phyloP scores from a whole-genome alignment of 805 yeast species.

The Isabelozyma pseudorhagii region DNA sequence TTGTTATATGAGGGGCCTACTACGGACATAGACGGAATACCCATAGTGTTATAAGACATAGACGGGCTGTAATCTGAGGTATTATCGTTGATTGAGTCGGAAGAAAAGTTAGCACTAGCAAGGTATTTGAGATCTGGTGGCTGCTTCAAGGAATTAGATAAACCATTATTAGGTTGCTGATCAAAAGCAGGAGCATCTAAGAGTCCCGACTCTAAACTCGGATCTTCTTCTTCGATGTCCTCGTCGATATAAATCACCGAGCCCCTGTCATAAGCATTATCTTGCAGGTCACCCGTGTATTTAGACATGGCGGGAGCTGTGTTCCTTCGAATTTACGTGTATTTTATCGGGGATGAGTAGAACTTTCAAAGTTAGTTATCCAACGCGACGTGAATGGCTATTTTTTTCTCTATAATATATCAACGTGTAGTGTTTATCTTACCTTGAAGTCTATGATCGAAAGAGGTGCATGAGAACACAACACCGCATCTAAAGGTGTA shows the following conservation, averaged over 20 bases:
- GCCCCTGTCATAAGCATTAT: background rate
- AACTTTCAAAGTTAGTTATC: too few species aligned
- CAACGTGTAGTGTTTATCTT: too few species aligned
- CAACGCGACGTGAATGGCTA: too few species aligned
- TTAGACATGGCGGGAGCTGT: background rate
- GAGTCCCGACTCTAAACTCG: background rate
- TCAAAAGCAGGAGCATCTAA: background rate
- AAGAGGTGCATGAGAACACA: too few species aligned
- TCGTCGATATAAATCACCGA: background rate
- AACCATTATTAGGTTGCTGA: background rate
- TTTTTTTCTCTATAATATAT: too few species aligned
- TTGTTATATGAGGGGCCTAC: background rate
- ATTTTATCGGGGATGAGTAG: too few species aligned
- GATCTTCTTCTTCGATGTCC: background rate
- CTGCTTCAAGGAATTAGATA: slow-evolving; percentile 1
- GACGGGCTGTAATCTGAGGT: slow-evolving; percentile 2
- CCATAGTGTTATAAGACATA: background rate
- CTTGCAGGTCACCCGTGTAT: background rate
- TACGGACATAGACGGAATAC: background rate
- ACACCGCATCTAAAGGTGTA: background rate
- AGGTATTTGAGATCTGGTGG: slow-evolving; percentile 25
- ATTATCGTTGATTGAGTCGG: slow-evolving; percentile 24
- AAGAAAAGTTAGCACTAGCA: slow-evolving; percentile 39
- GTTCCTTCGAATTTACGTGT: too few species aligned
- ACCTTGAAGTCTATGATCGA: background rate